Base-by-base conservation (phyloP, 179 eudicot genomes). In the Heliamphora pulchella region DNA sequence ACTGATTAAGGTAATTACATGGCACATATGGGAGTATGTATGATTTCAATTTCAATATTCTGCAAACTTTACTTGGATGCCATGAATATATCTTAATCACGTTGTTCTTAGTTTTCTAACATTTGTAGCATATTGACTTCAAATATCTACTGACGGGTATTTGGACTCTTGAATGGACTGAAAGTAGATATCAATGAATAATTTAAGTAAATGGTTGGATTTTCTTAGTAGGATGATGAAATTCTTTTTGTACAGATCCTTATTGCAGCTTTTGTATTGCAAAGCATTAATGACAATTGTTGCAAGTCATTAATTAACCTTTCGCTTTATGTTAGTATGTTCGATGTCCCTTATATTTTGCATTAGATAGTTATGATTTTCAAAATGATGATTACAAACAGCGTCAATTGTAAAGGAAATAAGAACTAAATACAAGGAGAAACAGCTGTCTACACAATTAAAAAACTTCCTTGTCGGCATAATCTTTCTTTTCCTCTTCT, bases 1-100 rank as follows among this genome's bases (percentile, higher is more conserved):
- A 82, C 92, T 94, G 48, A 79, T 91, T 69, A 93, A 91, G 94
- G 98, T 91, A 86, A 81, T 73, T 63, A 13, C 64, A 74, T 81
- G 80, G 41, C 48, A 51, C 22, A 8, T 50, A 51, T 39, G 11
- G 54, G 6, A 13, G 44, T 63, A 50, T 71, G 59, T 55, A 71
- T 5, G 41, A 70, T 46, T 61, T 47, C 20, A 6, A 46, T 69
- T 66, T 18, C 41, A 0, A 46, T 44, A 55, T 79, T 67, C 43
- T 78, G 20, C 31, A n/a, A 11, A 54, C 43, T 18, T 41, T 53
- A 31, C 63, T 41, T 69, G 64, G 41, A 79, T 54, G 18, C 74
- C 8, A 22, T 18, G 65, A 77, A 39, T 8, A 77, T 22, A 50
- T 7, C 53, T 22, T 18, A 44, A 18, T 66, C 22, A 20, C 18